Evolutionary conservation across 2,329 filamentous ascomycete species (phyloP), one percentile per base, ranked within the genome.

Genomic region (Albifimbria verrucaria): DNA sequence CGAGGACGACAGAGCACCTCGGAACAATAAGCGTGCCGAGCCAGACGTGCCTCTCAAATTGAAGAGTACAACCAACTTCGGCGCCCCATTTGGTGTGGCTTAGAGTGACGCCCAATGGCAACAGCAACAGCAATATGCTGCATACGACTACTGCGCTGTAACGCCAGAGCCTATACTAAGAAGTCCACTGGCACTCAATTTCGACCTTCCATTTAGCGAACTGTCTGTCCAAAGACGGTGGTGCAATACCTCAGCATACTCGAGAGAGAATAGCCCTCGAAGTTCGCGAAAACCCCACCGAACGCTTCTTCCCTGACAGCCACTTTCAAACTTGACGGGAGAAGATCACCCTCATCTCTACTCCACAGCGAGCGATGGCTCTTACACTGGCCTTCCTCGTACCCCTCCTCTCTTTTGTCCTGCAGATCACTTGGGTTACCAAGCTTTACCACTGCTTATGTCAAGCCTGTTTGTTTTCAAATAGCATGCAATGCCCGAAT

Each of bases 1-100:
- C 36, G 67, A 67, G 22, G 59, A 61, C 18, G 57, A 62, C n/a
- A 55, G 52, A 26, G 63, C 65, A 55, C 46, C 49, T 10, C 51
- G 53, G 22, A 55, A 54, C 21, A 57, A 56, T 26, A 67, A 69
- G 26, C 62, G 59, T 4, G 61, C 70, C 17, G 71, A 74, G 43
- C 55, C 61, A n/a, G 75, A 79, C 22, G 69, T 79, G 24, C 74
- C 77, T 2, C 66, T 80, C 25, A 76, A 72, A 59, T 63, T 80
- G 41, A 77, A 67, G 59, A 69, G 62, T 23, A 76, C 72, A 18
- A 72, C 66, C 55, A 79, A 79, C 57, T 79, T 79, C 62, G 76
- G 76, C 12, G 72, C 73, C 20, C 76, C 76, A 1, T 75, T 78
- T 57, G 76, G 76, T 28, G 57, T 57, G 26, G 57, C 65, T 47